A percentile compares a stretch with the other conserved stretches of the same genome.
Conservation (phyloP, 2,329 filamentous ascomycete genomes). For the Parastagonospora nodorum region DNA sequence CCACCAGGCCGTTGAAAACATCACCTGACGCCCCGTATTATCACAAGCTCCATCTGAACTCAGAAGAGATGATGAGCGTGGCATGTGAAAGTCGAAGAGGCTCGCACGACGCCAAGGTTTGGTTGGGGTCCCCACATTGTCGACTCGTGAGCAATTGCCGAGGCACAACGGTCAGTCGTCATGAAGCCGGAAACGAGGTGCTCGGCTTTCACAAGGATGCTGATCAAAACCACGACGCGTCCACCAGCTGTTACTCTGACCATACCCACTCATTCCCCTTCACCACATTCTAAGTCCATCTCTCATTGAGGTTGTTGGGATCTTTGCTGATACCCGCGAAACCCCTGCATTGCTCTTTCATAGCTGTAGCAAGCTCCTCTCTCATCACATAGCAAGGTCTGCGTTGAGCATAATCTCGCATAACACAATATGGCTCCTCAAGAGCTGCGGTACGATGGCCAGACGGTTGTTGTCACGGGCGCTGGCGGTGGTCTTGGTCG, state of each 20-base stretch:
- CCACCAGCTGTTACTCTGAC: not conserved
- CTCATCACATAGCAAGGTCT: constrained; percentile 1
- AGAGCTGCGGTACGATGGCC: constrained; percentile 79
- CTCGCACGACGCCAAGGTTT: constrained; percentile 1
- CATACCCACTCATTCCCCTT: not conserved
- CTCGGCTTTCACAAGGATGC: constrained; percentile 2
- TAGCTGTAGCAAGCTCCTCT: constrained; percentile 5
- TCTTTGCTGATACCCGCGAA: constrained; percentile 23
- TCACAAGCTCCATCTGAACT: not conserved
- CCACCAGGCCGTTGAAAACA: not conserved
- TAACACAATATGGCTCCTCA: constrained; percentile 42
- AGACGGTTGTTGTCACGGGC: constrained; percentile 87
- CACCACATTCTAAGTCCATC: not conserved
- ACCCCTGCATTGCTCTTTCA: not conserved
- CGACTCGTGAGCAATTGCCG: constrained; percentile 6
- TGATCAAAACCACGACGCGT: constrained; percentile 2
- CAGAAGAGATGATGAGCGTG: not conserved
- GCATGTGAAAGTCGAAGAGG: constrained; percentile 5
- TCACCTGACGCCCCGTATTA: not conserved
- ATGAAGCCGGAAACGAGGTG: constrained; percentile 2
- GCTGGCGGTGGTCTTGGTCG: constrained; percentile 82
- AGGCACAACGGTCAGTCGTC: not conserved
- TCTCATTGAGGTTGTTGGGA: constrained; percentile 6
- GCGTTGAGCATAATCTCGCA: constrained; percentile 4
- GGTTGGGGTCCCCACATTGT: constrained; percentile 5